Conservation (phyloP, 73 alveolate species). For the Paramecium pentaurelia region DNA sequence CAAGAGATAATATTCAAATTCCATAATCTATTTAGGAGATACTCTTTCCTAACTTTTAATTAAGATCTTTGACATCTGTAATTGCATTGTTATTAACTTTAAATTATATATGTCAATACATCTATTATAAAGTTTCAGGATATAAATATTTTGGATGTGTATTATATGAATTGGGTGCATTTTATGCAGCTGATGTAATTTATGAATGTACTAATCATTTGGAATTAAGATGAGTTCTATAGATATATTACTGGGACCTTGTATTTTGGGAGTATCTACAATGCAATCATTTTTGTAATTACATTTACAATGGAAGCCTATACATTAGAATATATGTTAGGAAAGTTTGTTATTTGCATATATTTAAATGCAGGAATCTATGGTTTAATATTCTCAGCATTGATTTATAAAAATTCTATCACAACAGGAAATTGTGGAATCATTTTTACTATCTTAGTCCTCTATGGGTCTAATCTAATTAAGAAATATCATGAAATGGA, state of each 20-base stretch:
- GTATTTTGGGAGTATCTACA: background rate
- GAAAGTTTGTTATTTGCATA: background rate
- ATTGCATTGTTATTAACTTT: background rate
- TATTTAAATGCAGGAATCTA: background rate
- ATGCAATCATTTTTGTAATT: background rate
- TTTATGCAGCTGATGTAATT: background rate
- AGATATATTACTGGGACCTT: background rate
- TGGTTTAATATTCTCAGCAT: background rate
- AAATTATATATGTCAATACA: background rate
- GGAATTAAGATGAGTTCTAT: background rate
- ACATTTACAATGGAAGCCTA: background rate
- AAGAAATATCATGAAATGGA: background rate
- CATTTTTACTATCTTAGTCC: background rate
- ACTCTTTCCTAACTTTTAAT: background rate
- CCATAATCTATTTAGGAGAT: background rate
- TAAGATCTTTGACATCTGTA: background rate
- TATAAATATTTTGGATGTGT: conserved; percentile 17
- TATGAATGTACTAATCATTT: background rate
- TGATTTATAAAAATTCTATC: background rate
- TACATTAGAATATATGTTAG: background rate
- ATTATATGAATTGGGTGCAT: background rate
- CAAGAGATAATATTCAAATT: background rate
- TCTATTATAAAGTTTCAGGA: background rate
- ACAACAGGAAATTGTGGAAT: conserved; percentile 1
- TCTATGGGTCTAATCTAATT: background rate